These are phyloP conservation scores for Neurospora sp. DNA, from an alignment of 495 filamentous ascomycete genomes.

Conservation along the genomic window DNA sequence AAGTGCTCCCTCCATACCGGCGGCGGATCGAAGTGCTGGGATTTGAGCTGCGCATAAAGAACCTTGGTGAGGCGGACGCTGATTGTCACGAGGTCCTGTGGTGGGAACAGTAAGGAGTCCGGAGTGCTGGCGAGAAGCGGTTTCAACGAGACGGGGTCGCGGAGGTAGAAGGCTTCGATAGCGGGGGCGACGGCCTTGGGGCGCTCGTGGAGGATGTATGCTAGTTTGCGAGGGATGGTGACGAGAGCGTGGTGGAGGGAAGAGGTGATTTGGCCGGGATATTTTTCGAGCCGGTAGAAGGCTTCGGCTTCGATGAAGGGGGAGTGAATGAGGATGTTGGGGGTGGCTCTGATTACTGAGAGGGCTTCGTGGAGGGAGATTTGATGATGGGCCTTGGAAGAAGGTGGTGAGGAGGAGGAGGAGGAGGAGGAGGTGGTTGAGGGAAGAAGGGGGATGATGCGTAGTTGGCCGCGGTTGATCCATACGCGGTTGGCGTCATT, in stretches of 20 bases:
- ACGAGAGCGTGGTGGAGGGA: constrained; percentile 63
- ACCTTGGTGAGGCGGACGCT: constrained; percentile 76
- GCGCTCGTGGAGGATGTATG: constrained; percentile 64
- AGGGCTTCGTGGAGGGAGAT: constrained; percentile 52
- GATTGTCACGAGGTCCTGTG: constrained; percentile 67
- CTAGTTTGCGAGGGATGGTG: constrained; percentile 71
- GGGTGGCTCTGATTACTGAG: constrained; percentile 42
- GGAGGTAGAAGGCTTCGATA: constrained; percentile 84
- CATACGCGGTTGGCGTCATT: constrained; percentile 78
- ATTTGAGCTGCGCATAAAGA: constrained; percentile 82
- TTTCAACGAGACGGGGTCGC: constrained; percentile 70
- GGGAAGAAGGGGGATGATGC: constrained; percentile 52
- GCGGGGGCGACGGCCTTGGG: constrained; percentile 71
- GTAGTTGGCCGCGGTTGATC: constrained; percentile 64
- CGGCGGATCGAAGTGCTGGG: constrained; percentile 73
- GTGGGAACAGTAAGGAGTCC: constrained; percentile 46
- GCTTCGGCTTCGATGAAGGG: constrained; percentile 74
- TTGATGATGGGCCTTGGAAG: constrained; percentile 23
- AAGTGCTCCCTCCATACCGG: constrained; percentile 43
- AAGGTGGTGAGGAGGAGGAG: constrained; percentile 1
- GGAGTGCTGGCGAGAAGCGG: constrained; percentile 45
- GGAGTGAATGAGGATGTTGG: constrained; percentile 49
- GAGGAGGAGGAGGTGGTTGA: constrained; percentile 1
- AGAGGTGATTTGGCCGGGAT: constrained; percentile 60
- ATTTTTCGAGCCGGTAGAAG: constrained; percentile 75